A percentile compares a stretch with the other conserved stretches of the same genome.
phyloP scores from a whole-genome alignment of 148 eudicot species.

The Nepenthes gracilis region DNA sequence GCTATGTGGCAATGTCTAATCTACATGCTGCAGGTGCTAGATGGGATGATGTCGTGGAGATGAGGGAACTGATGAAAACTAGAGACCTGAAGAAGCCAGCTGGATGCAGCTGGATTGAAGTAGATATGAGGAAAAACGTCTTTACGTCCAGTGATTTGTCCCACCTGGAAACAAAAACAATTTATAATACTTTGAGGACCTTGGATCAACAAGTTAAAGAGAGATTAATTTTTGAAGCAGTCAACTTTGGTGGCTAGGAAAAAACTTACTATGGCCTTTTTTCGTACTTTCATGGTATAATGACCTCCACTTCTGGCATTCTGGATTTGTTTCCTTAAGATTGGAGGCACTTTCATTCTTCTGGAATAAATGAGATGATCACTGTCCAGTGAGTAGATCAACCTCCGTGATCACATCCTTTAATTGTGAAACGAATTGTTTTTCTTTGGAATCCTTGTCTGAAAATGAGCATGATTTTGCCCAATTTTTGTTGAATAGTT shows the following conservation, averaged over 20 bases:
- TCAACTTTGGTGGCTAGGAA: not conserved
- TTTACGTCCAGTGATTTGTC: conserved; percentile 33
- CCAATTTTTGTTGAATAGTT: no score
- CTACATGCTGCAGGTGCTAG: conserved; percentile 50
- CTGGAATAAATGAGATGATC: no score
- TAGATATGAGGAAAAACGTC: conserved; percentile 23
- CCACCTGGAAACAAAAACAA: conserved; percentile 21
- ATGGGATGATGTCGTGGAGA: conserved; percentile 65
- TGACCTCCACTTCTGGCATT: no score
- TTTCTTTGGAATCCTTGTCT: no score
- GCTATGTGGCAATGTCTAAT: conserved; percentile 61
- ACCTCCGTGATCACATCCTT: no score
- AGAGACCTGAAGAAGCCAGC: conserved; percentile 45
- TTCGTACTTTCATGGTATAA: no score
- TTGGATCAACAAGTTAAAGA: conserved; percentile 32
- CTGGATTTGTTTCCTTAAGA: no score
- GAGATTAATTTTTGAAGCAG: not conserved
- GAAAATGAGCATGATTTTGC: no score
- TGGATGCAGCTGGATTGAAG: conserved; percentile 46
- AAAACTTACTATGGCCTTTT: not conserved
- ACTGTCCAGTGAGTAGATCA: no score
- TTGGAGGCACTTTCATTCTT: no score
- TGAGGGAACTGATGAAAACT: conserved; percentile 43
- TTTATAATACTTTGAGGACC: conserved; percentile 13
- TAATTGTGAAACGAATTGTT: no score